These are phyloP conservation scores for Hordeum vulgare DNA, from an alignment of 176 grass and related monocot species.

Conservation along the genomic window DNA sequence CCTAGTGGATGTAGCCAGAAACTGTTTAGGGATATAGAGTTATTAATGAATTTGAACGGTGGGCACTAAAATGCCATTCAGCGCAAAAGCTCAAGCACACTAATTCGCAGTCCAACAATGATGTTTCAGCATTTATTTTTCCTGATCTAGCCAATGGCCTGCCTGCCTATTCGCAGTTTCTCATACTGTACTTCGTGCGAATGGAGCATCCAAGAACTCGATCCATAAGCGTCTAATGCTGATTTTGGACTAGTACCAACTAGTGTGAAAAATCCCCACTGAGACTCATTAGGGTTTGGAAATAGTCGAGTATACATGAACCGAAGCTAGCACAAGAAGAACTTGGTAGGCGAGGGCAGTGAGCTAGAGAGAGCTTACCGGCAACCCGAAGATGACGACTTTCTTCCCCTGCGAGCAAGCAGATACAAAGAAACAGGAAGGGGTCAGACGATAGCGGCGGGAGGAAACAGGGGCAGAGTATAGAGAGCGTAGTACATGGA, in stretches of 20 bases:
- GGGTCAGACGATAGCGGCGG: not conserved
- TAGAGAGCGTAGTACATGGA: conserved; percentile 32
- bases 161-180: not conserved
- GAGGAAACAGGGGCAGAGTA: not conserved
- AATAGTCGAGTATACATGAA: not conserved
- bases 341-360: not conserved
- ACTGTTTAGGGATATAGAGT: not conserved
- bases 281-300: not conserved
- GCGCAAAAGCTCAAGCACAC: not conserved
- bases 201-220: not conserved
- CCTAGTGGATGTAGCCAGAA: not conserved
- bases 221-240: not conserved
- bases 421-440: not conserved
- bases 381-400: conserved; percentile 92
- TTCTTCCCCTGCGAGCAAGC: conserved; percentile 89
- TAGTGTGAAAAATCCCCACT: not conserved
- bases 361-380: conserved; percentile 40
- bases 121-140: not conserved
- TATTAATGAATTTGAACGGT: not conserved
- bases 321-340: not conserved
- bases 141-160: not conserved
- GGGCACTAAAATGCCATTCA: not conserved
- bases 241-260: not conserved
- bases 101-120: not conserved
- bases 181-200: no score